Evolutionary conservation across 2,329 filamentous ascomycete species (phyloP), one percentile per base, ranked within the genome.

Genomic region (Fusarium algeriense): DNA sequence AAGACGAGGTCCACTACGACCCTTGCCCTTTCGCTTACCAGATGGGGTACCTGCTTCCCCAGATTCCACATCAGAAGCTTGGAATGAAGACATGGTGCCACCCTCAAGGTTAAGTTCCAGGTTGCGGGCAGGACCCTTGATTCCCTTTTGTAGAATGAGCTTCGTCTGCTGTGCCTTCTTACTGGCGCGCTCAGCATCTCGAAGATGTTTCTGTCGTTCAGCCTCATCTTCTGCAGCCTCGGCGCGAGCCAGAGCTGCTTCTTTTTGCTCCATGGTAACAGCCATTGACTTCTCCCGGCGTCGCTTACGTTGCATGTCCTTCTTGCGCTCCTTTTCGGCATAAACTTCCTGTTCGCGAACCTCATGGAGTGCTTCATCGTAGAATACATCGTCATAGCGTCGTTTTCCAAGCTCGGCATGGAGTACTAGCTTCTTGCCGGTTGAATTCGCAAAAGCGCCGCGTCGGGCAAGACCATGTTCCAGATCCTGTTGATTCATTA

Each of bases 231-330:
- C 89, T 5, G 93, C 92, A 57, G 91, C 89, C 64, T 92, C 88
- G 13, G 95, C 93, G 72, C 92, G 92, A 69, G 92, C 90, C 46
- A 97, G 85, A 7, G 94, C 93, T 6, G 92, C 89, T 70, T 96
- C 93, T 83, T 97, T 96, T 79, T 94, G 91, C 79, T 98, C 95
- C 75, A 97, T 92, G 10, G 94, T 95, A 65, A 97, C 92, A 7
- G 94, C 94, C 86, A 98, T 94, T 7, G 95, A 97, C 84, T 98
- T 98, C 80, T 98, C 95, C 20, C 96, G 92, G 45, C 96, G 91
- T 66, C 96, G 90, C 84, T 98, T 99, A 70, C 96, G 92, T 80
- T 99, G 96, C 94, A 99, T 98, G 78, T 99, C 96, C 85, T 99
- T 99, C 85, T 99, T 99, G 72, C 96, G 93, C 82, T 99, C 96